phyloP scores from a whole-genome alignment of 495 filamentous ascomycete species.

The Hypoxylon subgilvum region DNA sequence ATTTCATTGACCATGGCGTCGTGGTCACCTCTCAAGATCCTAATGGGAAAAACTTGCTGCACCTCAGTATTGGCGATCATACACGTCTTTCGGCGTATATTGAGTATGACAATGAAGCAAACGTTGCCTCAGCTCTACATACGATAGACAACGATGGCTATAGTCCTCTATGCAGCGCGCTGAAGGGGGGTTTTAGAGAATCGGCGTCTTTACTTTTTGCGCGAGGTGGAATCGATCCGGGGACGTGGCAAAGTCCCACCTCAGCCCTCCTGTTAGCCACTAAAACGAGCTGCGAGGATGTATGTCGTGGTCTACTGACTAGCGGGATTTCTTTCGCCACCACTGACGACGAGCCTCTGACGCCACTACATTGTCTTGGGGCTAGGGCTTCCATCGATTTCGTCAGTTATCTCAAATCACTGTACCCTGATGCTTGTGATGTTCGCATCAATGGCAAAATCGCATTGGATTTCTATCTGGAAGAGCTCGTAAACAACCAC shows the following conservation, averaged over 20 bases:
- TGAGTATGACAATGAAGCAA: background rate
- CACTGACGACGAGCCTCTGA: background rate
- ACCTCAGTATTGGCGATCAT: background rate
- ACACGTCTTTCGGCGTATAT: background rate
- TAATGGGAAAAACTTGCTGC: background rate
- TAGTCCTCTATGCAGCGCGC: conserved; percentile 1
- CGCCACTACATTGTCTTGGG: conserved; percentile 1
- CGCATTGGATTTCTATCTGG: background rate
- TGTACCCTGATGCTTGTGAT: conserved; percentile 1
- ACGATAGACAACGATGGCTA: background rate
- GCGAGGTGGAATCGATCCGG: background rate
- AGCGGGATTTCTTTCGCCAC: background rate
- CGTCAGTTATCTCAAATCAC: conserved; percentile 2
- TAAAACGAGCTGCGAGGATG: background rate
- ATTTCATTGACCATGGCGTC: background rate
- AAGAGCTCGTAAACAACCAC: background rate
- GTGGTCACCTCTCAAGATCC: background rate
- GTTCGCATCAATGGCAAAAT: background rate
- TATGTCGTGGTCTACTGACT: background rate
- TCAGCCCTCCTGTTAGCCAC: background rate
- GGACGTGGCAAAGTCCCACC: conserved; percentile 7
- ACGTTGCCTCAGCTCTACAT: background rate
- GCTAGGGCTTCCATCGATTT: background rate
- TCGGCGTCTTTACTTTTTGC: conserved; percentile 7
- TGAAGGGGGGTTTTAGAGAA: background rate